phyloP scores from a whole-genome alignment of 176 grass and related monocot species.

The Zea luxurians region DNA sequence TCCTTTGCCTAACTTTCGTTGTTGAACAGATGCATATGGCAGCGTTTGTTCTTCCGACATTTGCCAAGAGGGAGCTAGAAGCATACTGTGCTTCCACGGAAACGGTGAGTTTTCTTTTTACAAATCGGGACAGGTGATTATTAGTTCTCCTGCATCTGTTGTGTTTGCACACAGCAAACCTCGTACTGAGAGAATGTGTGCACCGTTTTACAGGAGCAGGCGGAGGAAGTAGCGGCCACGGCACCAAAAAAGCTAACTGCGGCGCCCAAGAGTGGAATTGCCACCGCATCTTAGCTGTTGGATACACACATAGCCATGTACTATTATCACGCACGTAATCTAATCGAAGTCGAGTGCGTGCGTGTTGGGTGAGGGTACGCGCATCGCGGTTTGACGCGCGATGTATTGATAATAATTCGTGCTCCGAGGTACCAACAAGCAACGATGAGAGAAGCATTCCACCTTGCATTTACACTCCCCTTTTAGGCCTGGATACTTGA shows the following conservation, averaged over 20 bases:
- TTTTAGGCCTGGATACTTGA: too few relatives aligned
- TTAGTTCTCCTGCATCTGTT: background rate
- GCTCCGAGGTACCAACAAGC: background rate
- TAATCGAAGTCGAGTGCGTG: background rate
- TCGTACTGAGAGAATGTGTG: background rate
- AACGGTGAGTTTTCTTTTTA: constrained; percentile 36
- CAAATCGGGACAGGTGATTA: background rate
- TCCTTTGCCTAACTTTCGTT: constrained; percentile 13
- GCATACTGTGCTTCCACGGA: constrained; percentile 31
- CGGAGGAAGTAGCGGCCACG: constrained; percentile 20
- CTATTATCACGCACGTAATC: background rate
- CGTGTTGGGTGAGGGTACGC: background rate
- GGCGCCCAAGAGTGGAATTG: constrained; percentile 21
- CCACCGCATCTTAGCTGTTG: constrained; percentile 40
- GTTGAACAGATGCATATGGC: constrained; percentile 79
- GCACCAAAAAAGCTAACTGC: constrained; percentile 5
- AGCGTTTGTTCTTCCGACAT: constrained; percentile 79
- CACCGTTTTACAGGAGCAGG: constrained; percentile 44
- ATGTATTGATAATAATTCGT: background rate
- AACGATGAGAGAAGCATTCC: background rate
- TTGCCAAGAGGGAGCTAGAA: constrained; percentile 65
- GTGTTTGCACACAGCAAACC: background rate
- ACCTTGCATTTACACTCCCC: too few relatives aligned
- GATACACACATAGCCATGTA: background rate
- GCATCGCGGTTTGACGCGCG: background rate